Conservation (phyloP, 2,329 filamentous ascomycete genomes). For the Lachnellula arida region DNA sequence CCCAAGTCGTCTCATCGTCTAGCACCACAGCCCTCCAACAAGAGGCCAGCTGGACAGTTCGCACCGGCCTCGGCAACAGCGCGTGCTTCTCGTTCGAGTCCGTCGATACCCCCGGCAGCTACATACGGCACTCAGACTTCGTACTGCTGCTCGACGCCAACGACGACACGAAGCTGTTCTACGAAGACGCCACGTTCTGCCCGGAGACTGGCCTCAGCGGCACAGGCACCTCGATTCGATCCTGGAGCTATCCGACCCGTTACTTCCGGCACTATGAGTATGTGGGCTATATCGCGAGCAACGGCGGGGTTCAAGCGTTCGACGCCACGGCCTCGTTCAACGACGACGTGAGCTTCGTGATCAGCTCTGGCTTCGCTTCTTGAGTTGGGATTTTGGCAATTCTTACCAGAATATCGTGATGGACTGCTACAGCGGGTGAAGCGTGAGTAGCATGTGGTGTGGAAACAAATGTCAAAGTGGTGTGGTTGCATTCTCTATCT, state of each 20-base stretch:
- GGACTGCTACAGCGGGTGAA: no score
- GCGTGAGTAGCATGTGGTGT: no score
- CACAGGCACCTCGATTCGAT: conserved; percentile 46
- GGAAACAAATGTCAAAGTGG: no score
- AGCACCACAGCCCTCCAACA: conserved; percentile 46
- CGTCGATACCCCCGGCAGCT: conserved; percentile 52
- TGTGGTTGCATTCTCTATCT: no score
- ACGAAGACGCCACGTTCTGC: conserved; percentile 61
- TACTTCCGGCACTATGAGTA: conserved; percentile 52
- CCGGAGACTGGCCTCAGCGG: conserved; percentile 47
- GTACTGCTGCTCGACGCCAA: conserved; percentile 44
- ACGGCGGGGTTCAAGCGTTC: conserved; percentile 52
- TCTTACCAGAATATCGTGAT: no score
- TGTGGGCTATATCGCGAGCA: conserved; percentile 44
- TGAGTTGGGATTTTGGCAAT: no score
- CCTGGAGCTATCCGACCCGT: conserved; percentile 57
- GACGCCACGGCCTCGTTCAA: conserved; percentile 46
- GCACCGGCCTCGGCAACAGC: conserved; percentile 50
- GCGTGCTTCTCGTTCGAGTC: conserved; percentile 60
- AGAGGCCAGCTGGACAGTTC: conserved; percentile 49
- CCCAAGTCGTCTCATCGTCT: conserved; percentile 48
- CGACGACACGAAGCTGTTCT: conserved; percentile 52
- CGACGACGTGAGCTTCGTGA: conserved; percentile 49
- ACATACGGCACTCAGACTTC: conserved; percentile 52
- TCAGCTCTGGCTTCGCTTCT: conserved; percentile 42